These are phyloP conservation scores for Phyllosticta citriasiana DNA, from an alignment of 2,329 filamentous ascomycete genomes.

Conservation along the genomic window DNA sequence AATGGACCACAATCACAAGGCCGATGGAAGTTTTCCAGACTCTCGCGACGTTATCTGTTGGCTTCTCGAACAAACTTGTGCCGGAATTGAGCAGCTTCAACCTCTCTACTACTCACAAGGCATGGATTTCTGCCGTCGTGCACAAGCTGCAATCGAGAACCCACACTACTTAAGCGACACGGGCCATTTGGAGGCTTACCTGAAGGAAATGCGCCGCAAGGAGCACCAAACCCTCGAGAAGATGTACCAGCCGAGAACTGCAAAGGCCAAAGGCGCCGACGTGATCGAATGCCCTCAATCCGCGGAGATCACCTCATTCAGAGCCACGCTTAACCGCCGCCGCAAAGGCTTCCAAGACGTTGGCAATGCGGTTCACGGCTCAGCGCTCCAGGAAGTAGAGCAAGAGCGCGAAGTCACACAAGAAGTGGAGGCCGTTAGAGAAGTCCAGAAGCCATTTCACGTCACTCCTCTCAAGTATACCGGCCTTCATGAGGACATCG, in stretches of 20 bases:
- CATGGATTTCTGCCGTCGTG: conserved; percentile 48
- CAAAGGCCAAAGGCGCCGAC: conserved; percentile 10
- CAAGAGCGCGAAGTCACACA: conserved; percentile 47
- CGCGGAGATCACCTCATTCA: not conserved
- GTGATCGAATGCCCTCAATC: conserved; percentile 10
- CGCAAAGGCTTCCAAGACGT: conserved; percentile 32
- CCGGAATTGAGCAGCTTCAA: conserved; percentile 48
- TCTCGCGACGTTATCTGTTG: conserved; percentile 48
- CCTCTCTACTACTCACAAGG: conserved; percentile 52
- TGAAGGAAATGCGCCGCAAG: conserved; percentile 37
- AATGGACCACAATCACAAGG: conserved; percentile 34
- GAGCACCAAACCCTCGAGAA: conserved; percentile 50
- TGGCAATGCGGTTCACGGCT: conserved; percentile 36
- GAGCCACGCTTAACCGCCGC: conserved; percentile 25
- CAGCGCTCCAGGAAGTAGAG: conserved; percentile 49
- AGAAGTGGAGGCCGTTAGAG: conserved; percentile 48
- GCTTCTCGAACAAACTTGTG: conserved; percentile 56
- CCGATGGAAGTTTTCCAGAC: conserved; percentile 20
- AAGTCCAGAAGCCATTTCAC: conserved; percentile 39
- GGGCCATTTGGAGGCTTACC: conserved; percentile 29
- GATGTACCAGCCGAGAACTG: conserved; percentile 41
- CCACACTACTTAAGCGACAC: conserved; percentile 30
- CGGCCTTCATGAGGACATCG: conserved; percentile 39
- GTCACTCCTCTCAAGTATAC: conserved; percentile 34
- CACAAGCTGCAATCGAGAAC: conserved; percentile 38